Base-by-base conservation (phyloP, 164 flowering plant species). In the Magnolia officinalis region DNA sequence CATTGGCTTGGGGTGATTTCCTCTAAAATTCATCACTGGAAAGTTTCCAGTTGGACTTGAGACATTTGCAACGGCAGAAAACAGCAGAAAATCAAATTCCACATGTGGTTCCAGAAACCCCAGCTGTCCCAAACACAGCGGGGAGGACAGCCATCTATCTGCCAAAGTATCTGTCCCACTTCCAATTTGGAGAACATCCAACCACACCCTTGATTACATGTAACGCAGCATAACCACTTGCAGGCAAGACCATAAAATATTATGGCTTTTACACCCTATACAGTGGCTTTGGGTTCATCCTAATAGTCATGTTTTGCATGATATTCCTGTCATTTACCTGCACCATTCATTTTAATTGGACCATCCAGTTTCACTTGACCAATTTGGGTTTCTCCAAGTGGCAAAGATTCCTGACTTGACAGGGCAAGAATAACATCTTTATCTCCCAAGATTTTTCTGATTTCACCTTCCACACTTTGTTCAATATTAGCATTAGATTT, bases 321-420 rank as follows among this genome's bases (percentile, higher is more conserved):
- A 64, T 8, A 24, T 23, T 23, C 2, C 31, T 24, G 49, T 16
- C 37, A 19, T 29, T 26, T 67, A 72, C 78, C 78, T 67, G 58
- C 66, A 65, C 61, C 74, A 72, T 23, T 52, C 49, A 29, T 63
- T 49, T 55, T 74, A 16, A 26, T 68, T 20, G 31, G 67, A 70
- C 67, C 69, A 13, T 69, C 49, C 55, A 16, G 70, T 18, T 73
- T 58, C 63, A 18, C 26, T 64, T 29, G 45, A 67, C 52, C 23
- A 67, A 21, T 65, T 21, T 31, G 70, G 71, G 70, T 63, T 76
- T 24, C 58, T 58, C 16, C 55, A 71, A 13, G 78, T 11, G 19
- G 31, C 8, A 19, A 37, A n/a, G 68, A 19, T 75, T 63, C 73
- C 50, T 72, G 77, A 31, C 16, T 31, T 51, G 72, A 61, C 49